phyloP scores from a whole-genome alignment of 495 filamentous ascomycete genomes.

The Aspergillus cavernicola region DNA sequence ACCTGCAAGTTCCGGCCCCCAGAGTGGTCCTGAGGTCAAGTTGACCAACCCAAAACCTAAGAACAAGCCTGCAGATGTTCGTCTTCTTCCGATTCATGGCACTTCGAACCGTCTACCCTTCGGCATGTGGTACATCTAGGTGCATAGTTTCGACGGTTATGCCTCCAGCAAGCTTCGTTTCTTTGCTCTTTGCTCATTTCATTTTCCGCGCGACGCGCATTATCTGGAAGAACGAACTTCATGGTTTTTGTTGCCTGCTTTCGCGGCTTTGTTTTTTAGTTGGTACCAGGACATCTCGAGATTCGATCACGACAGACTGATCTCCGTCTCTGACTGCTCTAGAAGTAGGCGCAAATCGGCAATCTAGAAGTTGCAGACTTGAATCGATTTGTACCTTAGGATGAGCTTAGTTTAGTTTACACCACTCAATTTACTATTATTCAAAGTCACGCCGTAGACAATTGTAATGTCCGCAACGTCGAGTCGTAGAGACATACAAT shows the following conservation, averaged over 20 bases:
- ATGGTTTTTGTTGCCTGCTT: neutral
- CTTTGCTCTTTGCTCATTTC: neutral
- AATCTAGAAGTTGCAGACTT: neutral
- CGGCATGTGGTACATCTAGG: slow-evolving; percentile 42
- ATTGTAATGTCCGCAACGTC: neutral
- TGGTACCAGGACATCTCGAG: neutral
- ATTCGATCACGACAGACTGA: neutral
- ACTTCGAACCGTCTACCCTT: slow-evolving; percentile 30
- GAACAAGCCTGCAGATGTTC: slow-evolving; percentile 23
- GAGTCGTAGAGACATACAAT: too few species aligned
- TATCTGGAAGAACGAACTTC: neutral
- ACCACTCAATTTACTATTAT: neutral
- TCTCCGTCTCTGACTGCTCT: slow-evolving; percentile 1
- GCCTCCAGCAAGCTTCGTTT: neutral
- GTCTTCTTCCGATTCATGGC: slow-evolving; percentile 34
- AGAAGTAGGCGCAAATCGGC: neutral
- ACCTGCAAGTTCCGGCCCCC: slow-evolving; percentile 38
- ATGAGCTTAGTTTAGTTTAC: neutral
- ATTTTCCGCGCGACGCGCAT: neutral
- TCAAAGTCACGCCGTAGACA: neutral
- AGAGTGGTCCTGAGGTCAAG: slow-evolving; percentile 38
- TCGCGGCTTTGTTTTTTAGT: neutral
- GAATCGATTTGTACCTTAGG: slow-evolving; percentile 7
- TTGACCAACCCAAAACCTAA: slow-evolving; percentile 35
- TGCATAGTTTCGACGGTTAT: neutral